phyloP scores from a whole-genome alignment of 1,284 basidiomycete species.

The Cryptococcus hybrid region DNA sequence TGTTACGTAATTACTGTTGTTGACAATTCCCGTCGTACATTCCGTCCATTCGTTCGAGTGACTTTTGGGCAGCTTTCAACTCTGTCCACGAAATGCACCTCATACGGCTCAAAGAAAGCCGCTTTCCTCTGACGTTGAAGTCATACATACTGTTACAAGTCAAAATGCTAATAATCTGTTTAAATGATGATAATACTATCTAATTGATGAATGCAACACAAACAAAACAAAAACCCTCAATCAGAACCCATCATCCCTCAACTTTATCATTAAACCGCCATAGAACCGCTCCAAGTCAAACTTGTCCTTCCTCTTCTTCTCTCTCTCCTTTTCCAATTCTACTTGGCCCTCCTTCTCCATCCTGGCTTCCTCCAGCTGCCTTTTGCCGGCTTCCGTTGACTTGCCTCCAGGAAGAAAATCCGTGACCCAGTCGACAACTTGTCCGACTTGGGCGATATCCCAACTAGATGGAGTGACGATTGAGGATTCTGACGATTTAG shows the following conservation, averaged over 20 bases:
- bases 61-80: too few species aligned
- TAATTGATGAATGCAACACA: too few species aligned
- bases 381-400: slow-evolving; percentile 31
- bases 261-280: slow-evolving; percentile 49
- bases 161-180: not conserved
- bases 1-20: too few species aligned
- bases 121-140: not conserved
- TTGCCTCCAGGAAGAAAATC: slow-evolving; percentile 41
- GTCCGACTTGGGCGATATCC: slow-evolving; percentile 48
- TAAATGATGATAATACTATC: not conserved
- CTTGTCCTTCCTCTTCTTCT: slow-evolving; percentile 40
- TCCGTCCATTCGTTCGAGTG: too few species aligned
- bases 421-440: slow-evolving; percentile 49
- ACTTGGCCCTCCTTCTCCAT: slow-evolving; percentile 31
- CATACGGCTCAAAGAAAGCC: too few species aligned
- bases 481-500: slow-evolving; percentile 2
- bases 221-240: not conserved
- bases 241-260: slow-evolving; percentile 48
- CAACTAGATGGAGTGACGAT: slow-evolving; percentile 15
- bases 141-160: not conserved
- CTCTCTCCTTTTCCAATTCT: slow-evolving; percentile 3
- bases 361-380: slow-evolving; percentile 41
- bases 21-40: too few species aligned
- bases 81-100: too few species aligned
- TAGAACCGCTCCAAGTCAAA: slow-evolving; percentile 51